Evolutionary conservation across 768 basidiomycete species (phyloP).

Genomic region (Mycena crocata): DNA sequence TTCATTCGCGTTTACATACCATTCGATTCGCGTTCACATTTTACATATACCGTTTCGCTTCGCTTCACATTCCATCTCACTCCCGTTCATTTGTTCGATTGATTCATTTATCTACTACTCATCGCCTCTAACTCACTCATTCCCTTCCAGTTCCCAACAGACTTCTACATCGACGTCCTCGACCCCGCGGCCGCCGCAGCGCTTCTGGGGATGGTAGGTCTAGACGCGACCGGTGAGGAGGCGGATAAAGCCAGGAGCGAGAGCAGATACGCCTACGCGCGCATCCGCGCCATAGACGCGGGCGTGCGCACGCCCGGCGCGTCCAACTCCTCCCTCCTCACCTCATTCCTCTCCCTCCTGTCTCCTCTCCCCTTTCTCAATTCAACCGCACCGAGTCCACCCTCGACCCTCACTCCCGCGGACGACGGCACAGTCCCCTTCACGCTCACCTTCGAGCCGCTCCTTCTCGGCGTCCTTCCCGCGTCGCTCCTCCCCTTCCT

Average conservation of each 20-base stretch:
- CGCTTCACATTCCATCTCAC: too few species aligned
- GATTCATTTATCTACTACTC: background rate
- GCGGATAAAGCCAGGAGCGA: too few species aligned
- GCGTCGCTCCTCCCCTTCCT: constrained; percentile 23
- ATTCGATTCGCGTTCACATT: too few species aligned
- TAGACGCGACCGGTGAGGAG: background rate
- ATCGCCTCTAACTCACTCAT: background rate
- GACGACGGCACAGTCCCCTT: background rate
- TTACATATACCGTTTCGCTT: too few species aligned
- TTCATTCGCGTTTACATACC: constrained; percentile 13
- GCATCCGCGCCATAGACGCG: constrained; percentile 27
- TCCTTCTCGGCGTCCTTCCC: constrained; percentile 27
- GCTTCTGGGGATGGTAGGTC: too few species aligned
- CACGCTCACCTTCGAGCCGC: constrained; percentile 28
- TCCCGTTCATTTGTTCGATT: too few species aligned
- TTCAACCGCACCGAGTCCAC: background rate
- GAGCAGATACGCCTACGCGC: constrained; percentile 22
- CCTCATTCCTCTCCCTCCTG: background rate
- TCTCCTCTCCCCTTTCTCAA: background rate
- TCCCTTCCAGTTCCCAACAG: constrained; percentile 58
- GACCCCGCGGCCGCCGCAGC: constrained; percentile 37
- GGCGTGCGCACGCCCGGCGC: constrained; percentile 33
- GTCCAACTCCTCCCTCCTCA: background rate
- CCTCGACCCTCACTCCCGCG: background rate
- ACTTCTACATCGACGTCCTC: constrained; percentile 50